A percentile compares a stretch with the other conserved stretches of the same genome.
phyloP scores from a whole-genome alignment of 106 monocot genomes.

The Platanthera zijinensis region DNA sequence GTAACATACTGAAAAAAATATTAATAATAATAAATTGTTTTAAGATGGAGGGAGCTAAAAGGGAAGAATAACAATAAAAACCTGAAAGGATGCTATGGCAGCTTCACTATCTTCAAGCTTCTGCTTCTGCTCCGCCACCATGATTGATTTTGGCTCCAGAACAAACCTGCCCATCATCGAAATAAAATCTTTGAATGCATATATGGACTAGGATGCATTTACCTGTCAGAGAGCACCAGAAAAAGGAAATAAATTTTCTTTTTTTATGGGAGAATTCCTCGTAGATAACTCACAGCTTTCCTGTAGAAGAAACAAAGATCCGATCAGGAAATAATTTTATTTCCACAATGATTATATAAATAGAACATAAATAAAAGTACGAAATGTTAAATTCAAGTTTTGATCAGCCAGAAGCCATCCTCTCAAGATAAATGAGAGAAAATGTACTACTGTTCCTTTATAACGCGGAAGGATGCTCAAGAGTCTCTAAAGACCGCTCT shows the following conservation, averaged over 20 bases:
- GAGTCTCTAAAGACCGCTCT: too few relatives aligned
- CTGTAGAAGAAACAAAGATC: slow-evolving; percentile 34
- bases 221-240: background rate
- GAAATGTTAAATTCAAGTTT: background rate
- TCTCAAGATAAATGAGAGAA: too few relatives aligned
- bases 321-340: slow-evolving; percentile 5
- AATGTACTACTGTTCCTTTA: too few relatives aligned
- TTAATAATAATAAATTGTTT: too few relatives aligned
- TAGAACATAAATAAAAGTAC: background rate
- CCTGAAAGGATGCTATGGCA: slow-evolving; percentile 72
- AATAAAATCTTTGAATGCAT: background rate
- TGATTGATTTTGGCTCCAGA: slow-evolving; percentile 65
- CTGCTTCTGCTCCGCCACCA: slow-evolving; percentile 65
- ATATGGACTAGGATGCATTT: background rate
- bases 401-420: too few relatives aligned
- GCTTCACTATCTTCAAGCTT: slow-evolving; percentile 73
- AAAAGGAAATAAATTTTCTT: background rate
- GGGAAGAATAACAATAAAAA: background rate
- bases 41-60: too few relatives aligned
- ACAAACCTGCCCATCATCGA: slow-evolving; percentile 49
- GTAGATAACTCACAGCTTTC: slow-evolving; percentile 59
- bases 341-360: background rate
- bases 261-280: background rate
- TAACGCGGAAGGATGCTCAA: too few relatives aligned
- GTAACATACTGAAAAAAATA: too few relatives aligned